Percentiles rank a stretch among this genome's conserved stretches.
phyloP scores from a whole-genome alignment of 805 yeast species.

The Kazachstania martiniae region DNA sequence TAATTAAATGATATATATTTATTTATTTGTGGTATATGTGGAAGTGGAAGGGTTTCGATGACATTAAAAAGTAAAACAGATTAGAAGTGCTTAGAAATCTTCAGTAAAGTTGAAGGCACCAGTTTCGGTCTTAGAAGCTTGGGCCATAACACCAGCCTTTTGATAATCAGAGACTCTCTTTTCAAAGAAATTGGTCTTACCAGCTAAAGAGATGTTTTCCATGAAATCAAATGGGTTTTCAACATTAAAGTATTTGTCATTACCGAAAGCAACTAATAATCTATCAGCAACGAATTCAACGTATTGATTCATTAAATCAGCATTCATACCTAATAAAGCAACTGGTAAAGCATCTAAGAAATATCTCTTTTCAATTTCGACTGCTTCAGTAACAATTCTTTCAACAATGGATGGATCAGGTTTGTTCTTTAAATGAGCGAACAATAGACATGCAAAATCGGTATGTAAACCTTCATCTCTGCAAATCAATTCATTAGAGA shows the following conservation, averaged over 20 bases:
- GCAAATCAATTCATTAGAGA: slow-evolving; percentile 93
- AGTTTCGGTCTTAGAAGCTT: slow-evolving; percentile 40
- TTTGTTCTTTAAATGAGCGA: slow-evolving; percentile 84
- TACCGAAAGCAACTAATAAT: slow-evolving; percentile 81
- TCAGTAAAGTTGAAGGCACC: slow-evolving; percentile 78
- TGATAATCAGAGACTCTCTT: slow-evolving; percentile 98
- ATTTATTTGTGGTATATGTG: neutral
- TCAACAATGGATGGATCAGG: slow-evolving; percentile 73
- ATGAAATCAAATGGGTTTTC: slow-evolving; percentile 95
- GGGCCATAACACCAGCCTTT: slow-evolving; percentile 98
- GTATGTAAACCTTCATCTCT: slow-evolving; percentile 99
- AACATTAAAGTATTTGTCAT: slow-evolving; percentile 76
- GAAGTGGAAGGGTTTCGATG: neutral
- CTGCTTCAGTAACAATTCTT: slow-evolving; percentile 90
- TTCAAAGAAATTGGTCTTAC: slow-evolving; percentile 98
- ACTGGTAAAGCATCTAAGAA: slow-evolving; percentile 93
- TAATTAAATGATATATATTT: too few relatives aligned
- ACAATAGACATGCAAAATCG: slow-evolving; percentile 92
- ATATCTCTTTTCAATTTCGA: slow-evolving; percentile 84
- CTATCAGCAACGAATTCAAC: slow-evolving; percentile 97
- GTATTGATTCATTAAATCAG: slow-evolving; percentile 90
- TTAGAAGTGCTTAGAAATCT: slow-evolving; percentile 52
- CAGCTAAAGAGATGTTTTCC: slow-evolving; percentile 97
- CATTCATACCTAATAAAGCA: slow-evolving; percentile 89
- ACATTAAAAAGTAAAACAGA: neutral